phyloP scores from a whole-genome alignment of 495 filamentous ascomycete species.

The Lineolata rhizophorae region DNA sequence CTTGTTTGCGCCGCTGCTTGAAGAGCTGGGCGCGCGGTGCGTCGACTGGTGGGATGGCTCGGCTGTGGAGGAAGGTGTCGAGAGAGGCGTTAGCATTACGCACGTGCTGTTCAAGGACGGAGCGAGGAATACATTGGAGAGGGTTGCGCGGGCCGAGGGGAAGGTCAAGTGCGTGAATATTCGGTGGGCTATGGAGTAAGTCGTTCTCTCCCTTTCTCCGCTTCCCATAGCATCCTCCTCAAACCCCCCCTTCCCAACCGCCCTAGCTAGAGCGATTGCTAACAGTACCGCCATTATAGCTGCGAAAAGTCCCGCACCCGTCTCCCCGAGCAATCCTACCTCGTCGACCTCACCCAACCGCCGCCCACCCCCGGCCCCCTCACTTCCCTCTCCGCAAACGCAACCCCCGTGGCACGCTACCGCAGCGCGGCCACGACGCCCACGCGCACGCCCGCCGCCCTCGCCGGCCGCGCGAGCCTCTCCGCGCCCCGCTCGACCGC shows the following conservation, averaged over 20 bases:
- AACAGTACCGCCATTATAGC: conserved; percentile 1
- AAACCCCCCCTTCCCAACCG: no score
- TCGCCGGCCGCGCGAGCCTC: no score
- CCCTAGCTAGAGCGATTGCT: background rate
- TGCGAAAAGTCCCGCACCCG: conserved; percentile 8
- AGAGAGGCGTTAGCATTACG: no score
- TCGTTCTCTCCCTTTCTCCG: no score
- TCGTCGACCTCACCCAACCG: conserved; percentile 5
- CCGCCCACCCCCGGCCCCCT: background rate
- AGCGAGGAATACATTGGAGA: conserved; percentile 65
- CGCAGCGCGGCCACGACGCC: no score
- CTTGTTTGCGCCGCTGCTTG: conserved; percentile 63
- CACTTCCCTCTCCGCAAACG: no score
- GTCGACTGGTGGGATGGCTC: conserved; percentile 47
- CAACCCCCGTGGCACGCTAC: no score
- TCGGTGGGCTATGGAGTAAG: conserved; percentile 10
- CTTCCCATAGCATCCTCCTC: no score
- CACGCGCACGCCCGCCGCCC: no score
- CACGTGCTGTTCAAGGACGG: conserved; percentile 95
- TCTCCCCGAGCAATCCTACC: conserved; percentile 8
- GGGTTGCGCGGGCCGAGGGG: conserved; percentile 52
- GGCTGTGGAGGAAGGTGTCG: conserved; percentile 53
- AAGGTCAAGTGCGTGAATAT: conserved; percentile 27
- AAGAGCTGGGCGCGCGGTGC: conserved; percentile 68
- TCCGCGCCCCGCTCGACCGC: no score